phyloP scores from a whole-genome alignment of 495 filamentous ascomycete species.

The Stereocaulon alpinum region DNA sequence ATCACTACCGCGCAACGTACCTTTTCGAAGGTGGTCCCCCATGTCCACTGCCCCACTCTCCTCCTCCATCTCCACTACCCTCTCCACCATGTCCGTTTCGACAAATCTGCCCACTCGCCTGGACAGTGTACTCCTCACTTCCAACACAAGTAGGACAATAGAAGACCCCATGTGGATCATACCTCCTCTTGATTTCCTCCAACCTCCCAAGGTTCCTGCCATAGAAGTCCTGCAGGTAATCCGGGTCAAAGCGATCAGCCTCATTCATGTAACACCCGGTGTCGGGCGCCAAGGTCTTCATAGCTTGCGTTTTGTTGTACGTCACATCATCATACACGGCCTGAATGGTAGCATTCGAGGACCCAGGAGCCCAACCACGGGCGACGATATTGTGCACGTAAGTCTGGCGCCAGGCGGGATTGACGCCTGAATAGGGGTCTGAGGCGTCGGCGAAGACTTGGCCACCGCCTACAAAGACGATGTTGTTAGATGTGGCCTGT shows the following conservation, averaged over 20 bases:
- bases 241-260: conserved; percentile 27
- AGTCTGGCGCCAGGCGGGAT: conserved; percentile 36
- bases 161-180: conserved; percentile 38
- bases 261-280: conserved; percentile 36
- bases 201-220: conserved; percentile 37
- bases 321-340: conserved; percentile 38
- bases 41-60: neutral
- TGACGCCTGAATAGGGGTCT: conserved; percentile 28
- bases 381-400: conserved; percentile 33
- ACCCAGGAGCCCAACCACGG: conserved; percentile 29
- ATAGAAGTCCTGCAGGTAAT: conserved; percentile 40
- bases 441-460: conserved; percentile 25
- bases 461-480: conserved; percentile 33
- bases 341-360: conserved; percentile 31
- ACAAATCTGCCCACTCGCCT: conserved; percentile 19
- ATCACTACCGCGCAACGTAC: no score
- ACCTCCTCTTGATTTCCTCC: conserved; percentile 34
- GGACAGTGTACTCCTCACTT: conserved; percentile 35
- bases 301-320: conserved; percentile 37
- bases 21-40: no score
- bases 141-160: conserved; percentile 38
- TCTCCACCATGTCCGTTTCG: neutral
- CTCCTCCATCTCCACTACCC: neutral
- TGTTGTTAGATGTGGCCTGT: conserved; percentile 25
- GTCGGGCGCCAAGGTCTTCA: conserved; percentile 28